phyloP scores from a whole-genome alignment of 768 basidiomycete genomes.

The Amanita subjunquillea region DNA sequence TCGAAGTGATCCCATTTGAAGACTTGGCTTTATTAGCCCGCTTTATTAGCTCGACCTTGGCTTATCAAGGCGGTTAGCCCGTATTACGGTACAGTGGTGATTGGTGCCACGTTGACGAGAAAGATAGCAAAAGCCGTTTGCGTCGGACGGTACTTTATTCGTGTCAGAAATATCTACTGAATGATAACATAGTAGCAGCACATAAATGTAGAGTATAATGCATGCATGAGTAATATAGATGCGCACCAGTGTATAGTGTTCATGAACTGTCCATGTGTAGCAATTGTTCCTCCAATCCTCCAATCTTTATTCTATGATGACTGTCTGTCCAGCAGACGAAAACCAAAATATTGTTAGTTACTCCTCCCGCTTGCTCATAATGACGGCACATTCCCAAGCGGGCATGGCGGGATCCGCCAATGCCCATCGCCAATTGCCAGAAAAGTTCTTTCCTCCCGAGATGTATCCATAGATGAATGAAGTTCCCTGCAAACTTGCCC shows the following conservation, averaged over 20 bases:
- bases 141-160: not conserved
- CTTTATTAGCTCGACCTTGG: not conserved
- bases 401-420: conserved; percentile 33
- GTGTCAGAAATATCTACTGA: not conserved
- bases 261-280: not conserved
- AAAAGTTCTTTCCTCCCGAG: conserved; percentile 52
- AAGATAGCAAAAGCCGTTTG: not conserved
- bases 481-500: conserved; percentile 14
- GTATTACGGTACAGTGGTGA: not conserved
- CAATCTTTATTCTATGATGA: not conserved
- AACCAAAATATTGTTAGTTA: not conserved
- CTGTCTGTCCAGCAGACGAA: not conserved
- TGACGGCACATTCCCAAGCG: conserved; percentile 55
- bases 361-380: conserved; percentile 39
- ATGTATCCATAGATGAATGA: conserved; percentile 64
- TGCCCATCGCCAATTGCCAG: conserved; percentile 62
- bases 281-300: not conserved
- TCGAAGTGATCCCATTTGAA: not conserved
- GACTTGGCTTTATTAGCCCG: not conserved
- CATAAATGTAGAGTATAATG: not conserved
- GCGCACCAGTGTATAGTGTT: not conserved
- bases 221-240: not conserved
- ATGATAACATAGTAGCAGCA: not conserved
- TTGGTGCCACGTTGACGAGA: not conserved
- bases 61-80: not conserved